Base-by-base conservation (phyloP, 352 stramenopile species). In the Phytophthora tubulina region DNA sequence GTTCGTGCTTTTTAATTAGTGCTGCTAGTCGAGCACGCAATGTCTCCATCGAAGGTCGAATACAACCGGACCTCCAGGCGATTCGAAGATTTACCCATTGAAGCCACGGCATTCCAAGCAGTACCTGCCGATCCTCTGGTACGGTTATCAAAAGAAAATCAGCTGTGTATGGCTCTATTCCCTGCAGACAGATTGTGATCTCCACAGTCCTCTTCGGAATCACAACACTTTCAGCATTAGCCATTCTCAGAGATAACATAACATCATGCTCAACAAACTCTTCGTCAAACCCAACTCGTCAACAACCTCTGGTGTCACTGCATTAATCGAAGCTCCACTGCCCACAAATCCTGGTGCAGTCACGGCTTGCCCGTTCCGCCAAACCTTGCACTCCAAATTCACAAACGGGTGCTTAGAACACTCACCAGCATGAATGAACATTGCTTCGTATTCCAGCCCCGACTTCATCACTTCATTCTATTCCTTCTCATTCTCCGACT, bases 251-350 rank as follows among this genome's bases (percentile, higher is more conserved):
- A 21, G 21, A 21, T 21, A 21, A 21, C 21, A 21, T 21, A 21
- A 21, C 21, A 21, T 21, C 21, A 21, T 21, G 21, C 21, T 21
- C 21, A 21, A 21, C 21, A 21, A 21, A 21, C 21, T 21, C 21
- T 21, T 21, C 21, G 21, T 21, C 21, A 21, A 21, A 21, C 21
- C 21, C 21, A 21, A 21, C 21, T 21, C 21, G 21, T 21, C 21
- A 21, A 21, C 21, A 53, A 67, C 52, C 11, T 7, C 14, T 32
- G 59, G 49, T 3, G n/a, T 67, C 14, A 60, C 60, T 5, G 33
- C 38, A 38, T 67, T 60, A 36, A 67, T 59, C 11, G 59, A 53
- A 1, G 49, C 60, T 36, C 60, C 60, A 46, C 60, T 60, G n/a
- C 60, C 38, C 8, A 67, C 44, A 60, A 67, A 67, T 7, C 13